Evolutionary conservation across 73 alveolate species (phyloP).

Genomic region (Diophrys sp.): DNA sequence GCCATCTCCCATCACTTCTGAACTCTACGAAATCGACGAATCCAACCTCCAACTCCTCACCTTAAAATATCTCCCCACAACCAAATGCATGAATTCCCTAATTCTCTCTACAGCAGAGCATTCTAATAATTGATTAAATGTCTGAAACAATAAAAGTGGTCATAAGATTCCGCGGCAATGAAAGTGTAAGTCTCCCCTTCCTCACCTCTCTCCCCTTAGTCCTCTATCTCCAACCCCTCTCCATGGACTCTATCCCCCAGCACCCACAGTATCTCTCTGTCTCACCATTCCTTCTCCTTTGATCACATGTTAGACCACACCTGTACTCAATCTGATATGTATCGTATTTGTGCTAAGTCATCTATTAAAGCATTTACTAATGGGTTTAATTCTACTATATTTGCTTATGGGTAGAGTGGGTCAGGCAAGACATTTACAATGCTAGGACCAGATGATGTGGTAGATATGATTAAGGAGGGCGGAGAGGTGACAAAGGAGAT

Average conservation of each 20-base stretch:
- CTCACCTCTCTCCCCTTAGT: not conserved
- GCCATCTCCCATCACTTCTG: too few species aligned
- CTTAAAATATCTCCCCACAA: too few species aligned
- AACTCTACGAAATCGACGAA: too few species aligned
- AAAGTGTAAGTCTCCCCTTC: slow-evolving; percentile 2
- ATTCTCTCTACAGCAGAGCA: too few species aligned
- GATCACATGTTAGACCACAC: slow-evolving; percentile 29
- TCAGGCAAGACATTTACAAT: slow-evolving; percentile 85
- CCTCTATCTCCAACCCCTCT: not conserved
- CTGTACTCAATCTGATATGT: slow-evolving; percentile 24
- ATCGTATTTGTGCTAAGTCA: slow-evolving; percentile 38
- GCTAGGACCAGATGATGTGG: slow-evolving; percentile 72
- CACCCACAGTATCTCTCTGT: not conserved
- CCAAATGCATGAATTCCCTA: too few species aligned
- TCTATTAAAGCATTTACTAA: slow-evolving; percentile 49
- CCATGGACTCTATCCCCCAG: not conserved
- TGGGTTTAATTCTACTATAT: slow-evolving; percentile 80
- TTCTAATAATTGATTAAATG: too few species aligned
- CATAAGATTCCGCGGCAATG: slow-evolving; percentile 33
- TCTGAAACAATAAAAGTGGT: slow-evolving; percentile 26
- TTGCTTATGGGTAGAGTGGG: slow-evolving; percentile 80
- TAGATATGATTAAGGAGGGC: slow-evolving; percentile 8
- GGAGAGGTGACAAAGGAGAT: slow-evolving; percentile 21
- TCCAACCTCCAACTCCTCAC: too few species aligned
- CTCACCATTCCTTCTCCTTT: not conserved